phyloP scores from a whole-genome alignment of 2,329 filamentous ascomycete genomes.

The Corinectria fuckeliana region DNA sequence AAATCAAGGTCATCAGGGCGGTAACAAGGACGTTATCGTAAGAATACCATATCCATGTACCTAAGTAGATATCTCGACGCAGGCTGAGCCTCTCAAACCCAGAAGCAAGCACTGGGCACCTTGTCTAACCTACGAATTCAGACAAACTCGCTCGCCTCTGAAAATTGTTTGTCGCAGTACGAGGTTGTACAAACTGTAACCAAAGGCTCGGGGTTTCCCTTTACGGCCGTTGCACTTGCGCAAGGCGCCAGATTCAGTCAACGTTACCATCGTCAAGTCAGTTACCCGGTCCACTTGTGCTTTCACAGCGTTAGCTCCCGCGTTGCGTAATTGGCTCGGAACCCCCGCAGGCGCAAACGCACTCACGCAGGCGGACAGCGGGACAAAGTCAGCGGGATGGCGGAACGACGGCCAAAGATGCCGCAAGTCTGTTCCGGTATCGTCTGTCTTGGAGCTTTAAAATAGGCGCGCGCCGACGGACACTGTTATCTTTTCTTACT shows the following conservation, averaged over 20 bases:
- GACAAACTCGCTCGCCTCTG: neutral
- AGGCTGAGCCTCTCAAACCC: too few relatives aligned
- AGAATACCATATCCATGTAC: neutral
- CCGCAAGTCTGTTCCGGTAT: conserved; percentile 12
- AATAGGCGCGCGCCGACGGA: conserved; percentile 15
- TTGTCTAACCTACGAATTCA: neutral
- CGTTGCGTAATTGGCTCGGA: conserved; percentile 29
- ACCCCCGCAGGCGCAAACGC: conserved; percentile 27
- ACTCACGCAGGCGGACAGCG: conserved; percentile 22
- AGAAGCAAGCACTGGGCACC: too few relatives aligned
- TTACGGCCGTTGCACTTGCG: neutral
- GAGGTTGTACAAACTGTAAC: too few relatives aligned
- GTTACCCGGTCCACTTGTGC: conserved; percentile 12
- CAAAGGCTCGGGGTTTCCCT: neutral
- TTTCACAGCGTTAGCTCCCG: conserved; percentile 1
- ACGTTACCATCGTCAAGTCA: neutral
- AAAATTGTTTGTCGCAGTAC: neutral
- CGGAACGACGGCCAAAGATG: conserved; percentile 16
- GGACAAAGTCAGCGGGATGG: conserved; percentile 21
- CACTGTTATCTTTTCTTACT: conserved; percentile 4
- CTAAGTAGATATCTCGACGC: neutral
- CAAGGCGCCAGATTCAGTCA: neutral
- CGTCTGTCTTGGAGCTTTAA: conserved; percentile 3
- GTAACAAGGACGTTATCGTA: neutral
- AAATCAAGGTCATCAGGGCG: neutral